Evolutionary conservation across 73 alveolate genomes (phyloP).

Genomic region (Stentor roeselii): DNA sequence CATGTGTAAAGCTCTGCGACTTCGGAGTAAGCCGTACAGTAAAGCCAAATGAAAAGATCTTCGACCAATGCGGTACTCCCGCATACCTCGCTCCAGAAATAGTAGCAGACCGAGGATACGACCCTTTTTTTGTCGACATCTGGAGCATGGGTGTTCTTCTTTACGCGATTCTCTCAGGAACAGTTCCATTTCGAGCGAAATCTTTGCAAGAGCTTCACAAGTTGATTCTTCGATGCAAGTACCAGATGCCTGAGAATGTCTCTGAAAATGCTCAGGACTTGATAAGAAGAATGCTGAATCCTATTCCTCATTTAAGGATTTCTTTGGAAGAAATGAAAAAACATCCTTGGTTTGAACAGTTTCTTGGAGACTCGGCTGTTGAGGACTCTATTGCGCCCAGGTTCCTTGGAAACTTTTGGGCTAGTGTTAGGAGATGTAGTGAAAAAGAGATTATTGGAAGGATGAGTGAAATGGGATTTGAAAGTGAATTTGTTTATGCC

Average conservation of each 20-base stretch:
- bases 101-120: slow-evolving; percentile 89
- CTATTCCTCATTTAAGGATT: slow-evolving; percentile 42
- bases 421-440: background rate
- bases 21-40: slow-evolving; percentile 93
- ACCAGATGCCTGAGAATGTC: slow-evolving; percentile 32
- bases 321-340: slow-evolving; percentile 35
- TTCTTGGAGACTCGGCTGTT: background rate
- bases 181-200: slow-evolving; percentile 93
- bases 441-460: background rate
- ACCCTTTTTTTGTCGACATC: slow-evolving; percentile 87
- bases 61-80: slow-evolving; percentile 98
- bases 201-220: slow-evolving; percentile 82
- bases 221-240: slow-evolving; percentile 11
- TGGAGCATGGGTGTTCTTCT: slow-evolving; percentile 96
- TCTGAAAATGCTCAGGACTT: slow-evolving; percentile 22
- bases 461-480: background rate
- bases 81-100: slow-evolving; percentile 99
- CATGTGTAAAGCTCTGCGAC: slow-evolving; percentile 84
- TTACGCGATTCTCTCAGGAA: slow-evolving; percentile 89
- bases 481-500: background rate
- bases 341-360: slow-evolving; percentile 59
- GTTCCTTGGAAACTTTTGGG: background rate
- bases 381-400: background rate
- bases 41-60: slow-evolving; percentile 76
- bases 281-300: slow-evolving; percentile 42